These are phyloP conservation scores for Kockovaella imperatae DNA, from an alignment of 768 basidiomycete genomes.

Conservation along the genomic window DNA sequence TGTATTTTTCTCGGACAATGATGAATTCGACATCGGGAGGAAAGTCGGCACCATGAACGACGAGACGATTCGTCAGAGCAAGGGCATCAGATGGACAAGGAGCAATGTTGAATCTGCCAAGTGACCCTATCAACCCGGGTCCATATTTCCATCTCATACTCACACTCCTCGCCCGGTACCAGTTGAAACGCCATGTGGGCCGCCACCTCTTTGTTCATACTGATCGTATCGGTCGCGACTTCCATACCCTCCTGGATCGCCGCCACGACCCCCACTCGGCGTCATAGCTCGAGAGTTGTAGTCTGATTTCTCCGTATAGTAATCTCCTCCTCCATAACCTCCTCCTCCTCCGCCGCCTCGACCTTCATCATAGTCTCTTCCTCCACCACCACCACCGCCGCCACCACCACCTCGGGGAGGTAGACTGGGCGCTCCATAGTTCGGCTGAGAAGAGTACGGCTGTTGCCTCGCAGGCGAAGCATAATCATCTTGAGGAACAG, in stretches of 20 bases:
- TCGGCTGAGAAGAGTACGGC: constrained; percentile 6
- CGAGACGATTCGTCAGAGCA: constrained; percentile 71
- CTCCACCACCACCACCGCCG: not conserved
- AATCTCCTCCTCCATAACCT: constrained; percentile 8
- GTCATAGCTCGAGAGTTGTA: constrained; percentile 13
- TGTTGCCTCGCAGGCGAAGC: not conserved
- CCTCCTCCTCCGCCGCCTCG: constrained; percentile 9
- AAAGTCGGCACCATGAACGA: constrained; percentile 74
- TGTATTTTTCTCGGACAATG: constrained; percentile 61
- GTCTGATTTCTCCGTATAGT: constrained; percentile 26
- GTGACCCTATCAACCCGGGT: not conserved
- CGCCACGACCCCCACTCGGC: no score
- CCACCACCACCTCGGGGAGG: constrained; percentile 1
- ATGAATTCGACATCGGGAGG: constrained; percentile 60
- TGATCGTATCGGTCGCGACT: constrained; percentile 11
- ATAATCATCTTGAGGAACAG: constrained; percentile 9
- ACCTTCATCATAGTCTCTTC: constrained; percentile 4
- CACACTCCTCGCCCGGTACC: constrained; percentile 23
- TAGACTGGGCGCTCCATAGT: no score
- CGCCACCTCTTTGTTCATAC: constrained; percentile 10
- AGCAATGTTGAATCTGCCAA: constrained; percentile 48
- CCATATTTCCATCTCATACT: not conserved
- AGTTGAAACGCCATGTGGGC: constrained; percentile 5
- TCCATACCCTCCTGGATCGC: no score
- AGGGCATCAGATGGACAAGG: constrained; percentile 59